Evolutionary conservation across 805 yeast species (phyloP), one percentile per base, ranked within the genome.

Genomic region (Torulaspora maleeae): DNA sequence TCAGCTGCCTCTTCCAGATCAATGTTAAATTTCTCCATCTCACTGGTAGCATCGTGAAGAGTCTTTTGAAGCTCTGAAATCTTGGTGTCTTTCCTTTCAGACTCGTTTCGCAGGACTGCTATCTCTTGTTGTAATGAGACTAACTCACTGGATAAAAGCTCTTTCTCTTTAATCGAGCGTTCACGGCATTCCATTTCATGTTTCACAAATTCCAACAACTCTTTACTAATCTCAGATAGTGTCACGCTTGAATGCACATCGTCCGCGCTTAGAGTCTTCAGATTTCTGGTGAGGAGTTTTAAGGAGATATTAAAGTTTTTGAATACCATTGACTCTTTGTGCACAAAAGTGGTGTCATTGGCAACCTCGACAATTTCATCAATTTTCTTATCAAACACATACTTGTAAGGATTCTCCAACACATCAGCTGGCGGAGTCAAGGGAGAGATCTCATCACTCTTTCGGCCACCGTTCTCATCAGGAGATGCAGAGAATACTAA

Each of bases 361-460:
- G 45, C 51, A 17, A 48, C 13, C 9, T 41, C 38, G 9, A 45
- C 30, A 17, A 17, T 36, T 9, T 39, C 15, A 12, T 41, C 42
- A 5, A 24, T 36, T 13, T 32, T 43, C 4, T 39, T 46, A n/a
- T 59, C 60, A 44, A 55, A 60, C 12, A 59, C 61, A 41, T 45
- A 52, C 12, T 55, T 56, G 36, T 60, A 60, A 5, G 58, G 56
- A 38, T 48, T 52, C 25, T 45, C 47, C 25, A 47, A 27, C 1
- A 37, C 48, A 13, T 46, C 52, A 10, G 49, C 55, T 2, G 46
- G 50, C 10, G 59, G 57, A 1, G 59, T 56, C 36, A 50, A 17
- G 3, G 59, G 59, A 10, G 58, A 53, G 6, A 49, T 38, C 17
- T 52, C 55, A 22, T 47, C 46, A 22, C 16, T n/a, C 3, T 49